phyloP scores from a whole-genome alignment of 2,329 filamentous ascomycete species.

The Phyllosticta ampelicida region DNA sequence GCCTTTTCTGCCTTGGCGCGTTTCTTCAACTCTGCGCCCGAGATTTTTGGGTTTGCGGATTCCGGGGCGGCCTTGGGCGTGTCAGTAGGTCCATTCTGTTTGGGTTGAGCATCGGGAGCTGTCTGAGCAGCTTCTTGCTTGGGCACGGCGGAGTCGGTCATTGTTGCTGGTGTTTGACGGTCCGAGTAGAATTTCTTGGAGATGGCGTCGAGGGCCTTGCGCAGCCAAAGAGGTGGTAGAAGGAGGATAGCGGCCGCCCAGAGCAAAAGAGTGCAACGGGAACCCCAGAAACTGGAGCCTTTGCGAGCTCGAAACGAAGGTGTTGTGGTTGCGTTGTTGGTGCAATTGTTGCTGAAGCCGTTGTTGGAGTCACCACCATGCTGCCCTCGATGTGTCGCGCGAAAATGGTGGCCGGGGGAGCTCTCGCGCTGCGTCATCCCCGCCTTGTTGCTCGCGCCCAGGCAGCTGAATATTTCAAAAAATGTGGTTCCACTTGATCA shows the following conservation, averaged over 20 bases:
- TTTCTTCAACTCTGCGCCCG: constrained; percentile 75
- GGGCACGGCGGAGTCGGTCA: neutral
- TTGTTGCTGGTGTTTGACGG: neutral
- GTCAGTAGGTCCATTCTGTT: neutral
- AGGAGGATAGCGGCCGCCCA: neutral
- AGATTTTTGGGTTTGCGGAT: constrained; percentile 43
- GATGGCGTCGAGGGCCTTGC: neutral
- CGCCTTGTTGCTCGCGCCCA: neutral
- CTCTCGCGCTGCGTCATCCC: neutral
- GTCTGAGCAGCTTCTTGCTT: neutral
- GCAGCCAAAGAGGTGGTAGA: neutral
- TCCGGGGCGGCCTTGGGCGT: neutral
- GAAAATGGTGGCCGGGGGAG: neutral
- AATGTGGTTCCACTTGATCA: neutral
- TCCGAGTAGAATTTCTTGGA: neutral
- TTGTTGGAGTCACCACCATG: neutral
- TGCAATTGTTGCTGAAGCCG: neutral
- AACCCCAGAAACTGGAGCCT: neutral
- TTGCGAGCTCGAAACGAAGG: neutral
- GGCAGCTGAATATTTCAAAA: neutral
- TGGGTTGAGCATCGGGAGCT: neutral
- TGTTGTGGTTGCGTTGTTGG: neutral
- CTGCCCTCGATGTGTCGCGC: neutral
- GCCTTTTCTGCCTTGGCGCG: constrained; percentile 85
- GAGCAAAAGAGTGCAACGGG: neutral